A percentile compares a stretch with the other conserved stretches of the same genome.
These are phyloP conservation scores for Neurospora crassa DNA, from an alignment of 2,329 filamentous ascomycete genomes.

Conservation along the genomic window DNA sequence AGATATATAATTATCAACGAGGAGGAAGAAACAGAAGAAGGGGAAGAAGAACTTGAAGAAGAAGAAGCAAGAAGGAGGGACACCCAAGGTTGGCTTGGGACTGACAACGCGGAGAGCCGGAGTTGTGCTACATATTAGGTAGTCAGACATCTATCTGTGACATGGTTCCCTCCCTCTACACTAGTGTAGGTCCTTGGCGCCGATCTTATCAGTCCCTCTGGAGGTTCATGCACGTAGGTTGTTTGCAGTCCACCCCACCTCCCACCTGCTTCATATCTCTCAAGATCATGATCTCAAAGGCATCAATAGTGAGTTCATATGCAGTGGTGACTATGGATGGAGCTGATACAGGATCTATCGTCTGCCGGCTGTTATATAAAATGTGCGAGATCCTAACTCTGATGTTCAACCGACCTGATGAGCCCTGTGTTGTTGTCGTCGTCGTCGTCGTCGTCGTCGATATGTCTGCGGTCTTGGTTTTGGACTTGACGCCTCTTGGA, in stretches of 20 bases:
- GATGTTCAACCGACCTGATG: neutral
- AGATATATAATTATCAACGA: neutral
- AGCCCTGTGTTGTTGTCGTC: neutral
- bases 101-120: neutral
- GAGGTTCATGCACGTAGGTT: neutral
- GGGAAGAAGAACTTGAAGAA: neutral
- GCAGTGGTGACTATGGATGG: neutral
- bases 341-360: neutral
- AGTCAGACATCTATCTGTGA: neutral
- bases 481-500: neutral
- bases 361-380: neutral
- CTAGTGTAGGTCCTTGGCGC: neutral
- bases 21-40: neutral
- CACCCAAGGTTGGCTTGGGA: neutral
- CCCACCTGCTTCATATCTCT: neutral
- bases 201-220: neutral
- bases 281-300: neutral
- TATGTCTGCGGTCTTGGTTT: neutral
- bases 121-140: neutral
- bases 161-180: neutral
- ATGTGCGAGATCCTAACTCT: neutral
- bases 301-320: neutral
- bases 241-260: neutral
- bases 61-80: neutral
- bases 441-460: neutral